Evolutionary conservation across 2,329 filamentous ascomycete genomes (phyloP).

Genomic region (Pyrenophora graminea): DNA sequence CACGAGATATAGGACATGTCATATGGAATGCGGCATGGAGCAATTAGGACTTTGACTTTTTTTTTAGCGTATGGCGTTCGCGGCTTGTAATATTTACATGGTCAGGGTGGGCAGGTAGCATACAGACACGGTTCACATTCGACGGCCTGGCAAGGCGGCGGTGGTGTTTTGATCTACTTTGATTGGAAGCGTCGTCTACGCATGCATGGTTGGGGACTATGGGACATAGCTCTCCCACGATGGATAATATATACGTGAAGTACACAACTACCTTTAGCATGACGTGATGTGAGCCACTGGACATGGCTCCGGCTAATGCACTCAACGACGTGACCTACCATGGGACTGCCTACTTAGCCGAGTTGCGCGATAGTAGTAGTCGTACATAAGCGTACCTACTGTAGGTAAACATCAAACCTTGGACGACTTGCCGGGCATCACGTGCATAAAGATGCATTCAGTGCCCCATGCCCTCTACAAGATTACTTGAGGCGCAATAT

Average conservation of each 20-base stretch:
- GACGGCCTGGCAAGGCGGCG: conserved; percentile 22
- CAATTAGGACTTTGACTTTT: conserved; percentile 41
- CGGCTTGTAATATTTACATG: conserved; percentile 26
- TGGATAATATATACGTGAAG: conserved; percentile 26
- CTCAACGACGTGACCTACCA: not conserved
- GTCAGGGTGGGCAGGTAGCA: conserved; percentile 21
- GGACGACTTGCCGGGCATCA: too few relatives aligned
- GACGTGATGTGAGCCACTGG: not conserved
- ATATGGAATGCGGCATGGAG: conserved; percentile 71
- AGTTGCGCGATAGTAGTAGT: not conserved
- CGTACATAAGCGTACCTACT: too few relatives aligned
- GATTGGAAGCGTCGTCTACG: conserved; percentile 18
- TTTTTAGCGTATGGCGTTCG: conserved; percentile 28
- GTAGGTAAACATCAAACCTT: too few relatives aligned
- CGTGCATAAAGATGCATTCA: not conserved
- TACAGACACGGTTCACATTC: conserved; percentile 16
- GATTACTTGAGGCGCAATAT: not conserved
- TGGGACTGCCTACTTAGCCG: not conserved
- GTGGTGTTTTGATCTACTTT: conserved; percentile 23
- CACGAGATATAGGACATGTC: conserved; percentile 66
- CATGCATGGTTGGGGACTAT: conserved; percentile 23
- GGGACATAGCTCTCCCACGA: conserved; percentile 16
- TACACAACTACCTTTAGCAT: not conserved
- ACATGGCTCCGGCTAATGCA: too few relatives aligned
- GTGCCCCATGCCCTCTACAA: not conserved